Conservation (phyloP, 306 rosid genomes). For the Fragaria nilgerrensis region DNA sequence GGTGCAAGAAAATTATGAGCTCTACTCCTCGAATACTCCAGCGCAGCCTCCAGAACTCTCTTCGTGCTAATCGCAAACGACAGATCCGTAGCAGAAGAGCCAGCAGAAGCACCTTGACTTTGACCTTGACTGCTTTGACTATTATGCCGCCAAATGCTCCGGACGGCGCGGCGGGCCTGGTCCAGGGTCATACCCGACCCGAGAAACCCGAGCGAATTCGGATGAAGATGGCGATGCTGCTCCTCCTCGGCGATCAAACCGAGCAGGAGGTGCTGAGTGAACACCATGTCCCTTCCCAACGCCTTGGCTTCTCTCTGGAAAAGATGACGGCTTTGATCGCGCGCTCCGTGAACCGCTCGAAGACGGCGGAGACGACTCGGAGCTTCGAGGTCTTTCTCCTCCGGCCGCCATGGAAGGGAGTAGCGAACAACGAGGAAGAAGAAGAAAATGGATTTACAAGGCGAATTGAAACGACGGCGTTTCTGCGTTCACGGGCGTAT, state of each 20-base stretch:
- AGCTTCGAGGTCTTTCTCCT: constrained; percentile 8
- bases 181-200: constrained; percentile 55
- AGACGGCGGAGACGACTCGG: constrained; percentile 42
- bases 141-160: constrained; percentile 37
- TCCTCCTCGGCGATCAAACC: constrained; percentile 81
- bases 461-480: constrained; percentile 10
- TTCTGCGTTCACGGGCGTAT: not conserved
- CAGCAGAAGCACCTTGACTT: not conserved
- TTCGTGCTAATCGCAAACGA: constrained; percentile 66
- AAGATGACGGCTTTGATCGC: constrained; percentile 67
- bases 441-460: not conserved
- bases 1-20: constrained; percentile 76
- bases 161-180: constrained; percentile 63
- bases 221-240: constrained; percentile 22
- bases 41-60: constrained; percentile 74
- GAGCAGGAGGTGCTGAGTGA: constrained; percentile 66
- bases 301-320: constrained; percentile 74
- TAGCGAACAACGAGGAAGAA: constrained; percentile 5
- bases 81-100: constrained; percentile 29
- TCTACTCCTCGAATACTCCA: constrained; percentile 59
- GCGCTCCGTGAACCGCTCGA: constrained; percentile 78
- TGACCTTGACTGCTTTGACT: constrained; percentile 6
- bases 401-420: not conserved
- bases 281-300: constrained; percentile 55
- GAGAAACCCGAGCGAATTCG: constrained; percentile 50